Evolutionary conservation across 2,329 filamentous ascomycete genomes (phyloP), one percentile per base, ranked within the genome.

Genomic region (Coniochaeta hoffmannii): DNA sequence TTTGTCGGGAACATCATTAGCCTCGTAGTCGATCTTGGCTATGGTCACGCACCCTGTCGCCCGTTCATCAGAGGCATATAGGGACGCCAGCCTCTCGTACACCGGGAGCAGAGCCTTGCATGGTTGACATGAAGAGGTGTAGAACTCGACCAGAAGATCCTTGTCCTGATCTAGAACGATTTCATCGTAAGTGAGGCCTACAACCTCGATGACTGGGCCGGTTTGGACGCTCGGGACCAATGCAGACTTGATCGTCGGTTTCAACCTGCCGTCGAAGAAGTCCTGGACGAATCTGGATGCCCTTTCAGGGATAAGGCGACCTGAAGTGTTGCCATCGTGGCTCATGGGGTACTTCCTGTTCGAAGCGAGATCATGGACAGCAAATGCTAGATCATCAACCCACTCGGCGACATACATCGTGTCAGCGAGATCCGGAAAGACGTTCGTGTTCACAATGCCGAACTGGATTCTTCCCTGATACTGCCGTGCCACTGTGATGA

Each of bases 61-160:
- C 75, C 85, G 88, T 64, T 89, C 86, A 78, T 87, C 78, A 84
- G 84, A 73, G 82, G 84, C 79, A 76, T 90, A 97, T 57, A 85
- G 79, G 58, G 80, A 73, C 55, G 83, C 94, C 57, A 99, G 88
- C 73, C 97, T 90, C 61, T 99, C 94, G 74, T 97, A 99, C 74
- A 96, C 87, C 67, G 94, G 94, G 56, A 93, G 93, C 60, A 99
- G 87, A 73, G 85, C 92, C 85, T 97, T 97, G 90, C 94, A 99
- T 84, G 99, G 94, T 65, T 94, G 94, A 73, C 94, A 99, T 94
- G 94, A 99, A 61, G 94, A 94, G 58, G 94, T 94, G 78, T 99
- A 99, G 80, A 96, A 97, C 80, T 99, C 94, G 61, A 99, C 76
- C 63, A 99, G 83, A 57, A 99, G 94, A 73, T 99, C 94, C 87